These are phyloP conservation scores for Myxozyma kluyveri DNA, from an alignment of 805 yeast genomes.

Conservation along the genomic window DNA sequence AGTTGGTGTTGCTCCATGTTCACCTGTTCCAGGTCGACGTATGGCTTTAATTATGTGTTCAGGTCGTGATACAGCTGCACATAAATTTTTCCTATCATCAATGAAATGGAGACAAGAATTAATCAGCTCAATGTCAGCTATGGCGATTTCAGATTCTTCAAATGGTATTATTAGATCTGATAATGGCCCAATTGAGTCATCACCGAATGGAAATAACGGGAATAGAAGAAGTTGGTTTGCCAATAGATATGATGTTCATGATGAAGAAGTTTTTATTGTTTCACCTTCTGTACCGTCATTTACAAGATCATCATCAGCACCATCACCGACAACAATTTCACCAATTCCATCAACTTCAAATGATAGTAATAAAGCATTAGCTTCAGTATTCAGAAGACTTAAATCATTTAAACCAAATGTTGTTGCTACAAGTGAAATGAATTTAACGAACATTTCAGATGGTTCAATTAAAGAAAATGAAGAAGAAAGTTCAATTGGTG, in stretches of 20 bases:
- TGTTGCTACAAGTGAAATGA: not conserved
- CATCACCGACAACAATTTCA: not conserved
- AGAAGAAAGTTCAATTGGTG: not conserved
- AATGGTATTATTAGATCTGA: conserved; percentile 6
- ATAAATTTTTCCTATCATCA: conserved; percentile 18
- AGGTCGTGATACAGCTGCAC: conserved; percentile 21
- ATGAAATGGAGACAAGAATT: conserved; percentile 11
- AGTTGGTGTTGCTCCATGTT: conserved; percentile 7
- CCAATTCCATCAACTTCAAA: not conserved
- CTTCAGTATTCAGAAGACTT: conserved; percentile 8
- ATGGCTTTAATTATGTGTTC: conserved; percentile 22
- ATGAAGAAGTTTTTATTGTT: conserved; percentile 23
- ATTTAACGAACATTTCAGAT: not conserved
- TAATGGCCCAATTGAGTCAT: no score
- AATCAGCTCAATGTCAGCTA: not conserved
- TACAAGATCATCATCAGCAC: not conserved
- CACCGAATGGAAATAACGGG: not conserved
- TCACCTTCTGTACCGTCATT: conserved; percentile 4
- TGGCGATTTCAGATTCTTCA: not conserved
- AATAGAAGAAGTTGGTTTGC: not conserved
- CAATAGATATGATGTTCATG: conserved; percentile 28
- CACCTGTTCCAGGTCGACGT: conserved; percentile 25
- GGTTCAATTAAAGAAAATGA: not conserved
- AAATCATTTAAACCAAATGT: conserved; percentile 1
- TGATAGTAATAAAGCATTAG: not conserved